These are phyloP conservation scores for Fusarium austroafricanum DNA, from an alignment of 2,329 filamentous ascomycete species.

Conservation along the genomic window DNA sequence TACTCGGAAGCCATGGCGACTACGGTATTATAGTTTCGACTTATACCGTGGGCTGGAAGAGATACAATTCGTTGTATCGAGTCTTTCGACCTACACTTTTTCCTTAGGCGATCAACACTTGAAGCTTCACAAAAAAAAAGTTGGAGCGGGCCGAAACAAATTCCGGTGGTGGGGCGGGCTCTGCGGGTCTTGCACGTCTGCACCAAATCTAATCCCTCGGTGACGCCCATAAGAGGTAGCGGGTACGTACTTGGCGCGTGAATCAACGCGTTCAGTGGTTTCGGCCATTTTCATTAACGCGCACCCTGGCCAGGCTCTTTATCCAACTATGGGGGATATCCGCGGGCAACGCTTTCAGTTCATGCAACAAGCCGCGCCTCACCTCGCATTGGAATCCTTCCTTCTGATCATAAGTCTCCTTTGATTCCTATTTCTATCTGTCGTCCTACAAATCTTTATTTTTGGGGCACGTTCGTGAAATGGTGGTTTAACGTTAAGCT, in stretches of 20 bases:
- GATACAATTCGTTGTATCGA: conserved; percentile 38
- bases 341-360: conserved; percentile 29
- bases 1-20: conserved; percentile 68
- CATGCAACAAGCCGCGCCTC: conserved; percentile 14
- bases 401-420: not conserved
- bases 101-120: conserved; percentile 21
- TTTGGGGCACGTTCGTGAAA: conserved; percentile 9
- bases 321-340: conserved; percentile 3
- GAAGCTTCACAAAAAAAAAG: conserved; percentile 53
- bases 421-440: not conserved
- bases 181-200: conserved; percentile 40
- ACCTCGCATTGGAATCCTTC: not conserved
- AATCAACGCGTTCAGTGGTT: conserved; percentile 40
- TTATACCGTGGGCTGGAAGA: conserved; percentile 26
- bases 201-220: conserved; percentile 31
- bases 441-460: not conserved
- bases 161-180: conserved; percentile 49
- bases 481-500: conserved; percentile 33
- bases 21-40: not conserved
- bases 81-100: conserved; percentile 37
- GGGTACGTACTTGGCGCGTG: conserved; percentile 37
- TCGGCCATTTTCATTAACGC: conserved; percentile 45
- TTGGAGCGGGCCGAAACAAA: conserved; percentile 50
- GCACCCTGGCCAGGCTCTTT: conserved; percentile 33
- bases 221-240: conserved; percentile 37